Percentiles rank a stretch among this genome's conserved stretches.
These are phyloP conservation scores for Hsuehochloa calcarea DNA, from an alignment of 176 grass and related monocot genomes.

Conservation along the genomic window DNA sequence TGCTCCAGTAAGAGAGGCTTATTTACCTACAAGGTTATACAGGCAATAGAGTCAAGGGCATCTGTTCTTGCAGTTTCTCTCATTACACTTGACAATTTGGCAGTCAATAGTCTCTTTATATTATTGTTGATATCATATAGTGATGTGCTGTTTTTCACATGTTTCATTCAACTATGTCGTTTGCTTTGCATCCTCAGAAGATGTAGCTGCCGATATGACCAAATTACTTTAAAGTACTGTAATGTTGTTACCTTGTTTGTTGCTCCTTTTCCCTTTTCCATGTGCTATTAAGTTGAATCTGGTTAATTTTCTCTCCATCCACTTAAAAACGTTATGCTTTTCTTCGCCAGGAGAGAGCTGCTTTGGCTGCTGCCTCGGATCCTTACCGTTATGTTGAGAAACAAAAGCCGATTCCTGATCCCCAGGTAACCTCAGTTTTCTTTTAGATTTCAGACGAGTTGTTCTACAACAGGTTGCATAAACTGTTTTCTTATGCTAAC, in stretches of 20 bases:
- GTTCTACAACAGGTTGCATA: not conserved
- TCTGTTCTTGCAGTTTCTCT: not conserved
- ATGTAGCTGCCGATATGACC: not conserved
- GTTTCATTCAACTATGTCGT: not conserved
- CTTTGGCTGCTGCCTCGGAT: conserved; percentile 75
- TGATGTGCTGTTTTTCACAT: not conserved
- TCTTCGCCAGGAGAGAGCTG: conserved; percentile 63
- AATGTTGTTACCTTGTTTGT: not conserved
- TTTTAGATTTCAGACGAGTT: not conserved
- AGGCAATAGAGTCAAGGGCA: not conserved
- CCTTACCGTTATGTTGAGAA: conserved; percentile 93
- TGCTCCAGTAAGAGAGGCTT: not conserved
- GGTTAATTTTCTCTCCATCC: not conserved
- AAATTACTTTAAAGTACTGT: not conserved
- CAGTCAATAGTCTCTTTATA: not conserved
- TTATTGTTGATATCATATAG: not conserved
- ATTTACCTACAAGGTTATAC: not conserved
- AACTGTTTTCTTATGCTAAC: conserved; percentile 25
- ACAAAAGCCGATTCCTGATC: conserved; percentile 92
- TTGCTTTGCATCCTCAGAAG: not conserved
- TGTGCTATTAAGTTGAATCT: conserved; percentile 6
- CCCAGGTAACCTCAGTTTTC: conserved; percentile 48
- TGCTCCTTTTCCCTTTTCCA: not conserved
- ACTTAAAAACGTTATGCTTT: not conserved
- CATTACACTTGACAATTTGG: not conserved